Base-by-base conservation (phyloP, 345 rosid species). In the Anastatica hierochuntica region DNA sequence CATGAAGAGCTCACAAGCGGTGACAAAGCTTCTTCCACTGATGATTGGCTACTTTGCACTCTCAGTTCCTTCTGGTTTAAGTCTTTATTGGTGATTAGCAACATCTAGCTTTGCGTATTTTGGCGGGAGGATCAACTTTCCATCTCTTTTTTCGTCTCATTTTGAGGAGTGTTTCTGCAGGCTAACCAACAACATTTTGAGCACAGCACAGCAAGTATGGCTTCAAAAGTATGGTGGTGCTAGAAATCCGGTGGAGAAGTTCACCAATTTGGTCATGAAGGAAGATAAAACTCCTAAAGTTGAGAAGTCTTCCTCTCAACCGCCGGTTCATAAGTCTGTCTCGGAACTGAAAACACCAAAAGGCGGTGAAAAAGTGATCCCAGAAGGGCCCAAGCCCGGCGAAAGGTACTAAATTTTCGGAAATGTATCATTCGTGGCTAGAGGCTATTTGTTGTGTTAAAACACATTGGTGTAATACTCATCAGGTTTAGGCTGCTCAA, bases 41-140 rank as follows among this genome's bases (percentile, higher is more conserved):
- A 69, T 90, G 88, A 84, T 90, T 31, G 98, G 96, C 61, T 90
- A 90, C 63, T 90, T 87, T 79, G 58, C 98, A 52, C 81, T 90
- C 34, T 90, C 95, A n/a, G 98, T 87, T 74, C 98, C 98, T 60
- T 90, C 98, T 34, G 98, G 98, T 73, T 75, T 90, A 70, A 87
- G 96, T 71, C 90, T 90, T 47, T 90, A 90, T 60, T 90, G 98
- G 98, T 87, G 72, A 79, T 95, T 43, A 61, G n/a, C 40, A 42
- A 35, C 41, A 31, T 16, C 49, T 58, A 20, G 31, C 14, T 40
- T 67, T 62, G 11, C 36, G 35, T 48, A 27, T 29, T 47, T 30
- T 58, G 11, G 19, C 7, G 30, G 43, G 10, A 24, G 10, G 8
- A 47, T 37, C 43, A 30, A 24, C 33, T 8, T 29, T 15, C n/a